Base-by-base conservation (phyloP, 2,329 filamentous ascomycete genomes). In the Ceratocystis diversiconidia region DNA sequence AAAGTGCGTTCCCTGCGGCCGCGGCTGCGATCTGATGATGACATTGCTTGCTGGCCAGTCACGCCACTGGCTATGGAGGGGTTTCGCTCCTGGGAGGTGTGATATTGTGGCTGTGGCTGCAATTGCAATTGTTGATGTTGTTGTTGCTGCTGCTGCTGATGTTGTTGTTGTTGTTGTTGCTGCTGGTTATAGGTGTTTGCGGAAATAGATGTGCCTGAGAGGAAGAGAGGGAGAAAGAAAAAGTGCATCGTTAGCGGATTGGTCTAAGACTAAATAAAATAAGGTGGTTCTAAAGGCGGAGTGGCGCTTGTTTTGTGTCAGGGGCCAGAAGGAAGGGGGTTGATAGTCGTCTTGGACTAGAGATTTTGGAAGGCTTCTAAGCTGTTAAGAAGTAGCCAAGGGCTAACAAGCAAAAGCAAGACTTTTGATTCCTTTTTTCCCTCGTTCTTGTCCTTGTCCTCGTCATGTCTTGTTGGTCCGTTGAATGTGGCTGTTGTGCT, bases 1-100 rank as follows among this genome's bases (percentile, higher is more conserved):
- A 96, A 97, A 1, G 92, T 99, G 73, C 94, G 84, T 76, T 97
- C 92, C 73, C 92, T 83, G 73, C 94, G 84, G 70, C 85, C 86
- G 70, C 90, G 86, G 71, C 83, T 86, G 72, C 90, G 82, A 72
- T 96, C 90, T 63, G 87, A 71, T 59, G 74, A 75, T 68, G 74
- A 61, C 62, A 65, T 43, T 76, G 72, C 76, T 78, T 78, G 32
- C 10, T 36, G 59, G n/a, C 46, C 61, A 22, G 61, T 64, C 30
- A 55, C 50, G 55, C 55, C 48, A 44, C 66, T 67, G 8, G 66
- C 60, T 55, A 62, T 67, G 66, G 71, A 70, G 68, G 68, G 68
- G 55, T 66, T 67, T 68, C 67, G 59, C 61, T 61, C 64, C 48
- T 28, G 63, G 25, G 61, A 57, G 63, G 62, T 61, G 62, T 68